phyloP scores from a whole-genome alignment of 257 asterid species.

The Coffea eugenioides region DNA sequence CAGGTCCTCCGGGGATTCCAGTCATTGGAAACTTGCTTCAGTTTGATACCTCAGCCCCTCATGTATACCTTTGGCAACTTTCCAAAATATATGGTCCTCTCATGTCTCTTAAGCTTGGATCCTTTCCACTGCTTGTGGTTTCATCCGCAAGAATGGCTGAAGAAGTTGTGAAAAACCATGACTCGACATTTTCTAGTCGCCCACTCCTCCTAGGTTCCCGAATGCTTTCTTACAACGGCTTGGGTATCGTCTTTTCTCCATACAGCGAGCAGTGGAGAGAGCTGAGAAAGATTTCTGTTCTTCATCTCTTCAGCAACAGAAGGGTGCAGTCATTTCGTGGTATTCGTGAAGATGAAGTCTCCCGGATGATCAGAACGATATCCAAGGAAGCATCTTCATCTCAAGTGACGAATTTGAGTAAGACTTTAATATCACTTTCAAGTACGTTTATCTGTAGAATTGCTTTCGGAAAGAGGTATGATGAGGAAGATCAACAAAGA shows the following conservation, averaged over 20 bases:
- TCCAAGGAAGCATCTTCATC: not conserved
- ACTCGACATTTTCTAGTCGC: too few species aligned
- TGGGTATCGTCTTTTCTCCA: not conserved
- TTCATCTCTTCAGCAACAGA: too few species aligned
- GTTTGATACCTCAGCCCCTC: not conserved
- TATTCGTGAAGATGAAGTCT: not conserved
- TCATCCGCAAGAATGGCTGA: not conserved
- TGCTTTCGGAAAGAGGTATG: too few species aligned
- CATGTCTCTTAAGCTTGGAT: not conserved
- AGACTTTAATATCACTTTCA: not conserved
- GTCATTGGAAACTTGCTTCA: not conserved
- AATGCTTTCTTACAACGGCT: not conserved
- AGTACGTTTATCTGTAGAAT: not conserved
- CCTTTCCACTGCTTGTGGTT: not conserved
- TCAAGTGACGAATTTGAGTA: not conserved
- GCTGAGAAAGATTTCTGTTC: not conserved
- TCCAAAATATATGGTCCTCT: not conserved
- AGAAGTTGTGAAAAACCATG: too few species aligned
- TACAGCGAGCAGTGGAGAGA: conserved; percentile 4
- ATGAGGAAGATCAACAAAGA: too few species aligned
- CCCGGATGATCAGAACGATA: not conserved
- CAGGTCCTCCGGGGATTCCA: not conserved
- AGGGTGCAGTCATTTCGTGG: too few species aligned
- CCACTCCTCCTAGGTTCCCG: too few species aligned
- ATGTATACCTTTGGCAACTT: not conserved